Percentiles rank a stretch among this genome's conserved stretches.
These are phyloP conservation scores for Leccinum subfulvum DNA, from an alignment of 1,284 basidiomycete genomes.

Conservation along the genomic window DNA sequence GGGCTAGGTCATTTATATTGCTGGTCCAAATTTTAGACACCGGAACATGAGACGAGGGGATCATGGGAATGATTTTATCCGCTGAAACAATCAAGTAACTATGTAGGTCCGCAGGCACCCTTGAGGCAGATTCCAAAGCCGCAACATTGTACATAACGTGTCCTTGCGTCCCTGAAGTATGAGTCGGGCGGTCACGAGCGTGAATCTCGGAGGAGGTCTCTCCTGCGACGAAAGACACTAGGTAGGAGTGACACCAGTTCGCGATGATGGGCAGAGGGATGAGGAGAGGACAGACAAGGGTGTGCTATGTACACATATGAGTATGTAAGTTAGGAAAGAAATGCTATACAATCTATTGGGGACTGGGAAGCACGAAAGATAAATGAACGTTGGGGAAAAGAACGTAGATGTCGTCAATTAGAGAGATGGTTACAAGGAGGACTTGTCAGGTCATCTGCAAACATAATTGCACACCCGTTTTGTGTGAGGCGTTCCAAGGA, in stretches of 20 bases:
- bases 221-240: not conserved
- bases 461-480: constrained; percentile 23
- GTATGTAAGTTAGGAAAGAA: not conserved
- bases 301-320: not conserved
- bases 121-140: not conserved
- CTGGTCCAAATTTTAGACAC: not conserved
- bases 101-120: not conserved
- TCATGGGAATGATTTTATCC: not conserved
- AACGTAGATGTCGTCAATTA: constrained; percentile 5
- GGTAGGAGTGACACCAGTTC: not conserved
- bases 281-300: not conserved
- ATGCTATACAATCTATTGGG: not conserved
- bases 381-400: not conserved
- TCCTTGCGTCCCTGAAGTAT: not conserved
- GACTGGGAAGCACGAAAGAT: not conserved
- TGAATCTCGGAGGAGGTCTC: not conserved
- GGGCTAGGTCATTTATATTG: not conserved
- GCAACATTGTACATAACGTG: not conserved
- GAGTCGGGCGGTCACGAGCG: not conserved
- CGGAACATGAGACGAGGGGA: not conserved
- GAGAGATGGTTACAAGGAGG: constrained; percentile 20
- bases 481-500: constrained; percentile 16
- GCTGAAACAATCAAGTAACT: not conserved
- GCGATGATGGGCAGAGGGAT: not conserved
- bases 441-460: constrained; percentile 12